A percentile compares a stretch with the other conserved stretches of the same genome.
These are phyloP conservation scores for Biscogniauxia marginata DNA, from an alignment of 2,329 filamentous ascomycete species.

Conservation along the genomic window DNA sequence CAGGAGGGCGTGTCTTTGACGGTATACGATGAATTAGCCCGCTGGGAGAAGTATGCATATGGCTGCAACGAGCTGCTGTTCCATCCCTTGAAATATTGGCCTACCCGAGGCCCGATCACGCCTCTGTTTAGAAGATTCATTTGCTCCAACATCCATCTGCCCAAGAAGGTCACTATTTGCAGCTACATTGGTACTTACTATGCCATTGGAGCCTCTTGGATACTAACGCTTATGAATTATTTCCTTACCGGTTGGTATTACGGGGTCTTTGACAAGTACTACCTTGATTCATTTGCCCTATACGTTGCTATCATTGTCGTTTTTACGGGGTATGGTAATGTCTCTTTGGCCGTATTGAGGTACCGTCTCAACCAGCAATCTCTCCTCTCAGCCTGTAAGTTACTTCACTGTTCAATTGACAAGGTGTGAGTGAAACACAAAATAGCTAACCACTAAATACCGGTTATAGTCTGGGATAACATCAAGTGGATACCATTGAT, in stretches of 20 bases:
- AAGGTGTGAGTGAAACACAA: neutral
- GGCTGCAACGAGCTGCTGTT: conserved; percentile 82
- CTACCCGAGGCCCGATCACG: conserved; percentile 72
- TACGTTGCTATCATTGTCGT: conserved; percentile 35
- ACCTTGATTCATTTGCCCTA: conserved; percentile 56
- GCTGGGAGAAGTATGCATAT: conserved; percentile 87
- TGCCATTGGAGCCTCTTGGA: conserved; percentile 73
- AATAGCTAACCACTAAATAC: conserved; percentile 8
- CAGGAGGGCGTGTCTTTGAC: conserved; percentile 82
- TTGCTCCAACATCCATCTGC: conserved; percentile 69
- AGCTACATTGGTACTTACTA: conserved; percentile 81
- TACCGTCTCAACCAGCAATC: conserved; percentile 55
- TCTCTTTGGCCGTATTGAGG: conserved; percentile 55
- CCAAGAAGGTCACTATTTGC: conserved; percentile 72
- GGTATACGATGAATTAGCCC: conserved; percentile 79
- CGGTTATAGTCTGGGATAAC: conserved; percentile 47
- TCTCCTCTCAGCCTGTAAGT: conserved; percentile 35
- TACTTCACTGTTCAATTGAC: neutral
- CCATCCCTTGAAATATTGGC: conserved; percentile 73
- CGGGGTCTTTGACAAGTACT: conserved; percentile 53
- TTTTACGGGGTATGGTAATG: conserved; percentile 33
- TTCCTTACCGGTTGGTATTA: conserved; percentile 71
- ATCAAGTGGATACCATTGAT: conserved; percentile 48
- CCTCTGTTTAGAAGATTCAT: conserved; percentile 75
- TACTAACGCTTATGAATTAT: conserved; percentile 72